Base-by-base conservation (phyloP, 1,284 basidiomycete species). In the Polyporus tsugae region DNA sequence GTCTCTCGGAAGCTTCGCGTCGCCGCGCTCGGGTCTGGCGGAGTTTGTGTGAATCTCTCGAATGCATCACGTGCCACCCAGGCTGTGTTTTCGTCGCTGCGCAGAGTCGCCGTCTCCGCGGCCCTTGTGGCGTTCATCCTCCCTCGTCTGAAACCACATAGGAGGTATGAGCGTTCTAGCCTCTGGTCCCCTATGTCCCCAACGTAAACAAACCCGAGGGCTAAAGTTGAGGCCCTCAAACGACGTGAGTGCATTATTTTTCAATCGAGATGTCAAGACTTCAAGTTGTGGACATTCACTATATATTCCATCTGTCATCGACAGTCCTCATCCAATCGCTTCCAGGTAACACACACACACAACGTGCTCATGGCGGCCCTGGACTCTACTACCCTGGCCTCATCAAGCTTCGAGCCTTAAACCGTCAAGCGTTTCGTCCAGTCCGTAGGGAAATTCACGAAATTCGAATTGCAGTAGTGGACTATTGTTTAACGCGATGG, bases 31-130 rank as follows among this genome's bases (percentile, higher is more conserved):
- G 19, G 19, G 53, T 64, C 53, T 25, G 5, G 19, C 52, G 17
- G 53, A 58, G 53, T 42, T 41, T 35, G 53, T 44, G 36, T n/a
- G 39, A 29, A 39, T 49, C 22, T 49, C 46, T 49, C 46, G 22
- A 25, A 3, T 25, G 9, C 46, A 25, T 46, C 65, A 55, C 52
- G 52, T 55, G 52, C 33, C 52, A 19, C 52, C 15, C 17, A 35
- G 52, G 52, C 52, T 55, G 52, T 55, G 52, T 55, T 49, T 10
- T 10, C 29, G 52, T 19, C 15, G 25, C 33, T 55, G 52, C 52
- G 22, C 46, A 11, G 1, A n/a, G n/a, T n/a, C n/a, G n/a, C n/a
- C n/a, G n/a, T n/a, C n/a, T n/a, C n/a, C n/a, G n/a, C 22, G 22
- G 25, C 22, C 22, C 19, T 25, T 49, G 10, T 46, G n/a, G 42